A percentile compares a stretch with the other conserved stretches of the same genome.
These are phyloP conservation scores for Trichosporon faecale DNA, from an alignment of 1,284 basidiomycete genomes.

Conservation along the genomic window DNA sequence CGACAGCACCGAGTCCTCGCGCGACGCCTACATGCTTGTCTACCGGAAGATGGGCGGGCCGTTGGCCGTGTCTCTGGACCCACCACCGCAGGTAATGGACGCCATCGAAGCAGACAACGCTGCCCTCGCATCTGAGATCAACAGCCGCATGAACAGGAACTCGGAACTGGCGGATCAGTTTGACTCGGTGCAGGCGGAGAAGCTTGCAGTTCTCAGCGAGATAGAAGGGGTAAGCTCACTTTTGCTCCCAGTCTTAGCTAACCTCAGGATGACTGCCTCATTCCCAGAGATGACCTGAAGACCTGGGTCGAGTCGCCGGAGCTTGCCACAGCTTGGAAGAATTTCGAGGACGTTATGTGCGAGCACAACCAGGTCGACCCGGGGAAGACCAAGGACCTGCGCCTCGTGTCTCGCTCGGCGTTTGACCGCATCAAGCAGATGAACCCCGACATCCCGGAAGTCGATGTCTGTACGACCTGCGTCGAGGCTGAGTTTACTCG, in stretches of 20 bases:
- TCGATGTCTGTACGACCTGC: slow-evolving; percentile 36
- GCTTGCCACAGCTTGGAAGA: slow-evolving; percentile 25
- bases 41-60: slow-evolving; percentile 55
- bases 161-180: slow-evolving; percentile 8
- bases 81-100: slow-evolving; percentile 59
- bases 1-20: slow-evolving; percentile 56
- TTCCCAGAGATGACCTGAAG: slow-evolving; percentile 32
- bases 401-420: slow-evolving; percentile 32
- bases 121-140: slow-evolving; percentile 26
- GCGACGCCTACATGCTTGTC: slow-evolving; percentile 89
- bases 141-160: slow-evolving; percentile 2
- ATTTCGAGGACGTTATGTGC: slow-evolving; percentile 27
- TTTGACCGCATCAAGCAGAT: slow-evolving; percentile 19
- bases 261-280: slow-evolving; percentile 33
- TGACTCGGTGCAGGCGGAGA: slow-evolving; percentile 22
- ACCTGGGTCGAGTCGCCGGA: slow-evolving; percentile 31
- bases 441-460: slow-evolving; percentile 11
- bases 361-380: slow-evolving; percentile 35
- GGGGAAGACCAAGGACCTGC: slow-evolving; percentile 16
- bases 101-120: slow-evolving; percentile 61
- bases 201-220: slow-evolving; percentile 27
- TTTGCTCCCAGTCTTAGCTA: too few species aligned
- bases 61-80: slow-evolving; percentile 36
- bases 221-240: slow-evolving; percentile 32
- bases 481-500: slow-evolving; percentile 25